phyloP scores from a whole-genome alignment of 2,329 filamentous ascomycete genomes.

The Chrysosphaeria jannelii region DNA sequence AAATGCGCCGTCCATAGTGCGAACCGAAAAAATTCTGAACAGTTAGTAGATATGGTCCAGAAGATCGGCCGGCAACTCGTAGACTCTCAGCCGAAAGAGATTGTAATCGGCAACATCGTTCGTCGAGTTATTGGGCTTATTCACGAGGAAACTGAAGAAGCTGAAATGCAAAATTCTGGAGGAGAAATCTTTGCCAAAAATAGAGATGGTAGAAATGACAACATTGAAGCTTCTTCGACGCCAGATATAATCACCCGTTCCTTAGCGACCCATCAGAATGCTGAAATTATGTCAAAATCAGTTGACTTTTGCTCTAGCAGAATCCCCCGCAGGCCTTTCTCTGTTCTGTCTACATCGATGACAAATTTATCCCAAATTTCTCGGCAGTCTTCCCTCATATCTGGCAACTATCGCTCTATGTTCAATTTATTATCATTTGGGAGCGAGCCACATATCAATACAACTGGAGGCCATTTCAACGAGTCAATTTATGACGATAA shows the following conservation, averaged over 20 bases:
- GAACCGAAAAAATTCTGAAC: slow-evolving; percentile 45
- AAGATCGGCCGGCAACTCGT: slow-evolving; percentile 49
- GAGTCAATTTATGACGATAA: no score
- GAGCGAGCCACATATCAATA: slow-evolving; percentile 11
- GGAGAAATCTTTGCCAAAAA: no score
- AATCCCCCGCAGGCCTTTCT: slow-evolving; percentile 1
- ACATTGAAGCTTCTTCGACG: background rate
- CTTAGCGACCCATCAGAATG: no score
- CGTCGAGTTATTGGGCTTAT: slow-evolving; percentile 72
- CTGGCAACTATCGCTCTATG: slow-evolving; percentile 46
- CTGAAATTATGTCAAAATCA: no score
- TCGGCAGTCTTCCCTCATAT: slow-evolving; percentile 9
- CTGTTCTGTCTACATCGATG: no score
- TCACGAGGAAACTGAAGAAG: slow-evolving; percentile 66
- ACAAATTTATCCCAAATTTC: background rate
- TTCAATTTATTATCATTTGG: slow-evolving; percentile 56
- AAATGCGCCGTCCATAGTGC: slow-evolving; percentile 61
- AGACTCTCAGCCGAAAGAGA: slow-evolving; percentile 63
- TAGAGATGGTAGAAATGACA: no score
- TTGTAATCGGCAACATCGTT: slow-evolving; percentile 84
- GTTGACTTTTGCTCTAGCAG: no score
- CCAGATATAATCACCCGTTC: no score
- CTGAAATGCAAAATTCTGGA: slow-evolving; percentile 12
- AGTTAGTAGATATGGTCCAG: slow-evolving; percentile 53
- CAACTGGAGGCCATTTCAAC: slow-evolving; percentile 7